Evolutionary conservation across 192 early-diverging fungal species (phyloP), one percentile per base, ranked within the genome.

Genomic region (Obelidium mucronatum): DNA sequence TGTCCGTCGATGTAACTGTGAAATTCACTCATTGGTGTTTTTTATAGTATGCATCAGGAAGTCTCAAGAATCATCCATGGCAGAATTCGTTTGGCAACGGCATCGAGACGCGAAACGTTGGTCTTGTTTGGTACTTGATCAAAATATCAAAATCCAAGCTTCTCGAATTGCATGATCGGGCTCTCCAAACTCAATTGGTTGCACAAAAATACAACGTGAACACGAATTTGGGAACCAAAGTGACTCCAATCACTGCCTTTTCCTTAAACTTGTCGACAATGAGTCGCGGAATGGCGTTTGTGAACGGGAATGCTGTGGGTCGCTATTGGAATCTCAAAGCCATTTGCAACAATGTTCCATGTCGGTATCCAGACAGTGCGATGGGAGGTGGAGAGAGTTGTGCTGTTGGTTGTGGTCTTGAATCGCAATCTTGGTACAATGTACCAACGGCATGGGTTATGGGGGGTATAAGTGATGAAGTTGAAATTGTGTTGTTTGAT

Each of bases 401-500:
- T 54, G 62, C 67, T 31, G 36, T 56, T 33, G 74, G 66, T 0
- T 81, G 78, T 55, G 76, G 80, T 2, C 19, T 66, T 33, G 37
- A 40, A 3, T 65, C 53, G 19, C 82, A 84, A 54, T 17, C 42
- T 33, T 83, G 78, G 55, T 83, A 79, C 39, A 81, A 83, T 69
- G 78, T 83, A 0, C 82, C 82, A 3, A 62, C 62, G 22, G 54
- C 64, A 28, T 77, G 69, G 76, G 73, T 78, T 67, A 30, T 80
- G 24, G 56, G 17, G 68, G 72, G 30, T 33, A 40, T 24, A 28
- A 3, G 37, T 56, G 72, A 67, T 17, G 64, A 69, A 34, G 62
- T 81, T 17, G 74, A 67, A 42, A 66, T 81, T 26, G 80, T 82
- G 1, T 44, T 83, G 37, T 83, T 81, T 70, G 82, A 83, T 30